Evolutionary conservation across 331 rosid genomes (phyloP).

Genomic region (Spiraea crenata): DNA sequence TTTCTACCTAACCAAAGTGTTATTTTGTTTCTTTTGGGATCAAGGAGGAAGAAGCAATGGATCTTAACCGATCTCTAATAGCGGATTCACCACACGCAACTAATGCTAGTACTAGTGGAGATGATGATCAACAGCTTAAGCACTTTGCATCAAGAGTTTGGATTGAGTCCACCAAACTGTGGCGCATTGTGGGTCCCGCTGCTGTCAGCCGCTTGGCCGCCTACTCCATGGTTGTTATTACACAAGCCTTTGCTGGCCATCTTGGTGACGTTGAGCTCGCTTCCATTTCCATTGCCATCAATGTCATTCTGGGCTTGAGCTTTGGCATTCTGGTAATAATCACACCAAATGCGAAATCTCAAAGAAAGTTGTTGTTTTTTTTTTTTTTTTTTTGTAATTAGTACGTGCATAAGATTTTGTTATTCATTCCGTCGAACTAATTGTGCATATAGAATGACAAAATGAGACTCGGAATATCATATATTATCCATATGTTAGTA

Average conservation of each 20-base stretch:
- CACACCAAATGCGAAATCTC: not conserved
- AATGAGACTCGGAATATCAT: not conserved
- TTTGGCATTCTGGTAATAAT: conserved; percentile 27
- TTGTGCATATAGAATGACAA: not conserved
- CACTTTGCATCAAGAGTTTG: conserved; percentile 8
- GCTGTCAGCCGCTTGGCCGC: conserved; percentile 13
- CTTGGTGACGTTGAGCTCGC: conserved; percentile 25
- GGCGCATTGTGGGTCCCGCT: conserved; percentile 29
- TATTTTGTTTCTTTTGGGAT: no score
- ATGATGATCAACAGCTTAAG: not conserved
- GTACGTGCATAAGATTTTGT: no score
- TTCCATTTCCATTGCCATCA: conserved; percentile 26
- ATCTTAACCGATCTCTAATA: not conserved
- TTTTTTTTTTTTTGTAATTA: no score
- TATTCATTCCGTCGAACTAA: not conserved
- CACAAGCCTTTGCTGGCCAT: conserved; percentile 27
- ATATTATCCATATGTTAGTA: not conserved
- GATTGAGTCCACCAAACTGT: conserved; percentile 30
- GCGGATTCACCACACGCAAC: not conserved
- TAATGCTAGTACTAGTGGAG: no score
- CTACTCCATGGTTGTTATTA: conserved; percentile 21
- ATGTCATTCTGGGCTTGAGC: conserved; percentile 20
- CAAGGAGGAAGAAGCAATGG: no score
- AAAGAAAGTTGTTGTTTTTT: not conserved
- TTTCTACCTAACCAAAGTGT: no score